Conservation (phyloP, 768 basidiomycete species). For the Boletus sp. region DNA sequence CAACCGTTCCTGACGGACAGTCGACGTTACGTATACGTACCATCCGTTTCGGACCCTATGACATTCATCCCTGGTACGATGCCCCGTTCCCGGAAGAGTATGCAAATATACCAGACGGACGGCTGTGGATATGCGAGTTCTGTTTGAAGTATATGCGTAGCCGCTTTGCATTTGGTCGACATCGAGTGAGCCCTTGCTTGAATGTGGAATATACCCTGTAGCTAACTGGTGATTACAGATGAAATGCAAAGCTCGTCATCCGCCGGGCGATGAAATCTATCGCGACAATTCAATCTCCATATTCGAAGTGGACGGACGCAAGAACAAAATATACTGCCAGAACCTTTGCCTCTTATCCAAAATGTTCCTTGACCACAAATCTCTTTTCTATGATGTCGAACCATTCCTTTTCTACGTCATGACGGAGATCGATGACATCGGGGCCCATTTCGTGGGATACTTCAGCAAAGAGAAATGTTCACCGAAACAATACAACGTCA, state of each 20-base stretch:
- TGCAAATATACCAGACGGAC: conserved; percentile 84
- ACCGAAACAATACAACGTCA: conserved; percentile 94
- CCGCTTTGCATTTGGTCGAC: conserved; percentile 77
- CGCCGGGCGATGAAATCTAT: conserved; percentile 98
- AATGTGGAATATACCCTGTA: background rate
- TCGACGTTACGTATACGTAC: conserved; percentile 67
- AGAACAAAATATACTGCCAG: conserved; percentile 99
- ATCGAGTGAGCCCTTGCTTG: conserved; percentile 58
- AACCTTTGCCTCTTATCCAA: conserved; percentile 96
- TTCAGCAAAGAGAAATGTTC: conserved; percentile 99
- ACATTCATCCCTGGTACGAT: conserved; percentile 98
- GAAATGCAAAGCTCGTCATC: conserved; percentile 93
- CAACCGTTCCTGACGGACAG: conserved; percentile 19
- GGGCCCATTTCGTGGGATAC: conserved; percentile 94
- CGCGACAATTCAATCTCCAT: conserved; percentile 84
- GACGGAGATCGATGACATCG: conserved; percentile 84
- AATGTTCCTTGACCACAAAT: conserved; percentile 99
- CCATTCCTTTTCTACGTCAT: conserved; percentile 99
- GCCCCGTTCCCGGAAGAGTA: conserved; percentile 99
- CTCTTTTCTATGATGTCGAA: conserved; percentile 98
- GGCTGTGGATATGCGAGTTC: conserved; percentile 96
- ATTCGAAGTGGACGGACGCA: conserved; percentile 97
- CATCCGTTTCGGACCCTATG: conserved; percentile 86
- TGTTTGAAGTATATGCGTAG: conserved; percentile 99
- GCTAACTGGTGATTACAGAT: conserved; percentile 47